These are phyloP conservation scores for Epichloe typhina DNA, from an alignment of 2,329 filamentous ascomycete species.

Conservation along the genomic window DNA sequence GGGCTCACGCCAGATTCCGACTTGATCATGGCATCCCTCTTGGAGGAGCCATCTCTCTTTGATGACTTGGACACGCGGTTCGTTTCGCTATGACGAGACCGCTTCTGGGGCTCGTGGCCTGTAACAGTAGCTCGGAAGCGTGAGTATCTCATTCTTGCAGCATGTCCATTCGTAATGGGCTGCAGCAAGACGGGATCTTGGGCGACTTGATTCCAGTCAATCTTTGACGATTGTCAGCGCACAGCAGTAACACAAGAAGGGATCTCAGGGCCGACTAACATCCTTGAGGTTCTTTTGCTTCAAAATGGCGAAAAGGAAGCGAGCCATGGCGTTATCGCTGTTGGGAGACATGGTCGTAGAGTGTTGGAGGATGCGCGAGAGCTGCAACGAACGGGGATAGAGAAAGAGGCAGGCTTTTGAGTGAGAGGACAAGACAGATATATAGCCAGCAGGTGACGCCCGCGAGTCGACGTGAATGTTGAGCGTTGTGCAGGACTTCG, in stretches of 20 bases:
- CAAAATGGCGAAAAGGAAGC: conserved; percentile 46
- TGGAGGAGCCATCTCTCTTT: conserved; percentile 22
- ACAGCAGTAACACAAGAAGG: not conserved
- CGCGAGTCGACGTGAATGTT: not conserved
- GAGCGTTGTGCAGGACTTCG: not conserved
- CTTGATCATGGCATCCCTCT: conserved; percentile 26
- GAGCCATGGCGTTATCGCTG: conserved; percentile 42
- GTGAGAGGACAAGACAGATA: not conserved
- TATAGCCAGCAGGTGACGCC: not conserved
- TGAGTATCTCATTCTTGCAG: conserved; percentile 46
- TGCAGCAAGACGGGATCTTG: conserved; percentile 38
- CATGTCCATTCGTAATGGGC: conserved; percentile 46
- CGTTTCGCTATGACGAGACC: conserved; percentile 29
- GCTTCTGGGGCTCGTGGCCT: conserved; percentile 34
- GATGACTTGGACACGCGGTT: conserved; percentile 30
- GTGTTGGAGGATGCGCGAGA: not conserved
- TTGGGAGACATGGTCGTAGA: conserved; percentile 32
- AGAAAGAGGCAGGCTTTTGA: not conserved
- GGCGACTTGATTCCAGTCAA: conserved; percentile 47
- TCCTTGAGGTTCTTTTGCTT: conserved; percentile 48
- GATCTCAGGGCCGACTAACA: conserved; percentile 26
- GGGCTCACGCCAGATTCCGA: conserved; percentile 21
- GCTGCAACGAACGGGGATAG: not conserved
- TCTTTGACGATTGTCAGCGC: conserved; percentile 23
- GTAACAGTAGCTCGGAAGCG: conserved; percentile 36